Percentiles rank a stretch among this genome's conserved stretches.
Evolutionary conservation across 345 rosid species (phyloP).

Genomic region (Ceriops tagal): DNA sequence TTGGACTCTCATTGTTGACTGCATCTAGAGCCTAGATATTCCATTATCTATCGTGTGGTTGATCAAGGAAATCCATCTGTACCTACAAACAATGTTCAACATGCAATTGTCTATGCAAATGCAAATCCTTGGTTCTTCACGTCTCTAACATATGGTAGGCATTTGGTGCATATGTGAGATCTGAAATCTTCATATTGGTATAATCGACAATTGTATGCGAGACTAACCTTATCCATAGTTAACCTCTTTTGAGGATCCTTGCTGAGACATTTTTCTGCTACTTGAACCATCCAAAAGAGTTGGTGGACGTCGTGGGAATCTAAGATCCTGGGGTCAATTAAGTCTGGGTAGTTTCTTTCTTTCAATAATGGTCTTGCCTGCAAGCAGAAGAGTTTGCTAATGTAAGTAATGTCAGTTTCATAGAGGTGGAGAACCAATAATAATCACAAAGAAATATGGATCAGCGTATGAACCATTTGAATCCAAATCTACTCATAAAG

Average conservation of each 20-base stretch:
- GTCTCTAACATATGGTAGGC: too few species aligned
- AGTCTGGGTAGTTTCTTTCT: conserved; percentile 53
- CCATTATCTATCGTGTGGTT: too few species aligned
- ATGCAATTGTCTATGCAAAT: too few species aligned
- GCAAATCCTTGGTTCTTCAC: too few species aligned
- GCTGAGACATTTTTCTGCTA: conserved; percentile 59
- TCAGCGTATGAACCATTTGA: too few species aligned
- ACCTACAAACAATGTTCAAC: too few species aligned
- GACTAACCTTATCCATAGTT: conserved; percentile 40
- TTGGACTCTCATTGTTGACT: too few species aligned
- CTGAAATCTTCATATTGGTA: not conserved
- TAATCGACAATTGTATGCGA: not conserved
- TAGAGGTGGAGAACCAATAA: too few species aligned
- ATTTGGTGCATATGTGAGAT: not conserved
- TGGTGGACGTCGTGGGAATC: conserved; percentile 61
- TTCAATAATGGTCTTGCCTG: conserved; percentile 68
- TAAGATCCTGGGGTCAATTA: conserved; percentile 49
- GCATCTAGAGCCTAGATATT: too few species aligned
- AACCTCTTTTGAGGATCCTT: conserved; percentile 54
- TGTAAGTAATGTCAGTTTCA: not conserved
- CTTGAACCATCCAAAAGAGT: conserved; percentile 65
- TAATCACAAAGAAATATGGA: too few species aligned
- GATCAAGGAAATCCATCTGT: too few species aligned
- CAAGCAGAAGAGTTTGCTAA: conserved; percentile 1
- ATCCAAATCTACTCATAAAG: too few species aligned